Percentiles rank a stretch among this genome's conserved stretches.
These are phyloP conservation scores for Didymella pomorum DNA, from an alignment of 2,329 filamentous ascomycete genomes.

Conservation along the genomic window DNA sequence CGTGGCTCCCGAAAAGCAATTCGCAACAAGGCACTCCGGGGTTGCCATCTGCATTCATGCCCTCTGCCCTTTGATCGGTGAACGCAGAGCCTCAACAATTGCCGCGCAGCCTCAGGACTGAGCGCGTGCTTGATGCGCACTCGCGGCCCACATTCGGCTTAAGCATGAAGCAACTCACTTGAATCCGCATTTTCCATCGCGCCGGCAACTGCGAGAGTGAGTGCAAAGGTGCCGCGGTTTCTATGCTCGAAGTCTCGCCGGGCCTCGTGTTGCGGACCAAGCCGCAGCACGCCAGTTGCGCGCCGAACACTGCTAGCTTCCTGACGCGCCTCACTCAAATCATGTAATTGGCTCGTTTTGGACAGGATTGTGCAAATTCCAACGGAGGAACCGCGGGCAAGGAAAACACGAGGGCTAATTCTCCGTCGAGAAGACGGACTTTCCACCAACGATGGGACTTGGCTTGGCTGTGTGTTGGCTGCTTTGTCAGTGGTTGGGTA, in stretches of 20 bases:
- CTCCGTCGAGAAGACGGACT: not conserved
- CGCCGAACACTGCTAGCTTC: not conserved
- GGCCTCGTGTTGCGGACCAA: conserved; percentile 12
- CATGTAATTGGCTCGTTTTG: not conserved
- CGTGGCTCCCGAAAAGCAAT: conserved; percentile 8
- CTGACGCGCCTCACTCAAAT: not conserved
- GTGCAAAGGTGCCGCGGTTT: conserved; percentile 1
- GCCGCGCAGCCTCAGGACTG: not conserved
- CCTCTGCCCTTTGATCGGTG: not conserved
- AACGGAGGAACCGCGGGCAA: not conserved
- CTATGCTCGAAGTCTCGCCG: not conserved
- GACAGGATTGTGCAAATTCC: not conserved
- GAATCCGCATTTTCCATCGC: not conserved
- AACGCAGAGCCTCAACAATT: not conserved
- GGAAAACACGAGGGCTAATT: conserved; percentile 4
- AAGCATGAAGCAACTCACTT: not conserved
- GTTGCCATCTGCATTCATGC: not conserved
- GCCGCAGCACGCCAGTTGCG: not conserved
- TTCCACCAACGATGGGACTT: not conserved
- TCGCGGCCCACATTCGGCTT: not conserved
- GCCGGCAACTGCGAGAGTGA: conserved; percentile 5
- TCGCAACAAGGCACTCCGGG: not conserved
- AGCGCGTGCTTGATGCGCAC: not conserved
- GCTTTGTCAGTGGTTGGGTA: not conserved
- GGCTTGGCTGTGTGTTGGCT: not conserved